A percentile compares a stretch with the other conserved stretches of the same genome.
These are phyloP conservation scores for Lachancea nothofagi DNA, from an alignment of 805 yeast genomes.

Conservation along the genomic window DNA sequence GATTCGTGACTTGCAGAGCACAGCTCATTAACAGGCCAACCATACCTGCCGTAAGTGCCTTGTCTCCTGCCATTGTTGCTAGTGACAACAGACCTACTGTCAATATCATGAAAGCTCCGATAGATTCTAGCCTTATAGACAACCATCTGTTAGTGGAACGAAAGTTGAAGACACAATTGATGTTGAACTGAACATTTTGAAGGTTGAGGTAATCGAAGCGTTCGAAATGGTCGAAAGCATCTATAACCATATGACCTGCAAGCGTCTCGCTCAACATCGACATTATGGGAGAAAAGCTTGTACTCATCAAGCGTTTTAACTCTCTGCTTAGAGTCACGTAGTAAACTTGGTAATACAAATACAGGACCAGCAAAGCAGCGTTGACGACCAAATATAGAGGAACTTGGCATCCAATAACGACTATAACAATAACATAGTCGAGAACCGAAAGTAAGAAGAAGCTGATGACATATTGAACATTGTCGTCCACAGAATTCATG, in stretches of 20 bases:
- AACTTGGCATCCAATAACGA: conserved; percentile 47
- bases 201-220: conserved; percentile 56
- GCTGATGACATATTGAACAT: conserved; percentile 49
- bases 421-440: conserved; percentile 44
- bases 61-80: conserved; percentile 34
- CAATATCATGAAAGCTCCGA: conserved; percentile 53
- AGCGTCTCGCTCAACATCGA: conserved; percentile 80
- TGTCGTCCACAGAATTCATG: conserved; percentile 50
- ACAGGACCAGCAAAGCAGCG: conserved; percentile 43
- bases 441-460: conserved; percentile 42
- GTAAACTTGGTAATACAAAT: conserved; percentile 63
- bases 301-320: conserved; percentile 64
- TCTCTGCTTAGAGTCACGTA: conserved; percentile 72
- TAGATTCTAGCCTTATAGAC: conserved; percentile 52
- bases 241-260: conserved; percentile 69
- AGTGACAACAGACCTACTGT: conserved; percentile 45
- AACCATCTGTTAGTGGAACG: conserved; percentile 63
- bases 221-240: conserved; percentile 64
- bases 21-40: conserved; percentile 63
- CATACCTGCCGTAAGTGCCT: conserved; percentile 51
- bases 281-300: conserved; percentile 69
- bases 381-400: conserved; percentile 50
- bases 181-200: conserved; percentile 44
- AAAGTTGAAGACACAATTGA: conserved; percentile 43
- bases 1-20: conserved; percentile 50